Conservation (phyloP, 2,329 filamentous ascomycete genomes). For the Exophiala viscosa region DNA sequence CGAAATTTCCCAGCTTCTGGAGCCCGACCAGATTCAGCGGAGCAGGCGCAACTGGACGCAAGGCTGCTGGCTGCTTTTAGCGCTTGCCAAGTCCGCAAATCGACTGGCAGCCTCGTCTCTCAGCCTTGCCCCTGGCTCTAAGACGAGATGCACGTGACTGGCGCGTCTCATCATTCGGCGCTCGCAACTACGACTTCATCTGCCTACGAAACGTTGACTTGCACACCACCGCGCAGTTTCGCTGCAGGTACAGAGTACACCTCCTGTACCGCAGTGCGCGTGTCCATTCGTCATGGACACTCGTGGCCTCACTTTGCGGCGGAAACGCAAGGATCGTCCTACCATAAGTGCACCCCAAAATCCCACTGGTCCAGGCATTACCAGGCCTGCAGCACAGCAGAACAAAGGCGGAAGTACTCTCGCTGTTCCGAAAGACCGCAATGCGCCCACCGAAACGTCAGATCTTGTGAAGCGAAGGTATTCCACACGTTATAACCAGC, state of each 20-base stretch:
- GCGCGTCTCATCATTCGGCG: too few relatives aligned
- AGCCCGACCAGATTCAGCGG: neutral
- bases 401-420: constrained; percentile 36
- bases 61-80: neutral
- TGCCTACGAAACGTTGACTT: too few relatives aligned
- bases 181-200: too few relatives aligned
- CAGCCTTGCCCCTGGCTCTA: neutral
- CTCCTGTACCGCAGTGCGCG: too few relatives aligned
- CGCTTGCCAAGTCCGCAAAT: neutral
- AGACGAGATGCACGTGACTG: too few relatives aligned
- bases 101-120: neutral
- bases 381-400: constrained; percentile 34
- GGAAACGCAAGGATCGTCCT: constrained; percentile 55
- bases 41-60: neutral
- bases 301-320: constrained; percentile 60
- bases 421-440: constrained; percentile 36
- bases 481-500: constrained; percentile 82
- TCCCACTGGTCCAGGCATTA: constrained; percentile 41
- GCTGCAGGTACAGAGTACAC: too few relatives aligned
- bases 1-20: constrained; percentile 2
- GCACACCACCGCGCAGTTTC: too few relatives aligned
- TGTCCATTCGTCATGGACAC: constrained; percentile 13
- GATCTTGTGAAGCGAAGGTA: constrained; percentile 94
- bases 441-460: constrained; percentile 45
- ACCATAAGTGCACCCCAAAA: constrained; percentile 56